These are phyloP conservation scores for Mucor circinelloides DNA, from an alignment of 371 early-diverging fungal species.

Conservation along the genomic window DNA sequence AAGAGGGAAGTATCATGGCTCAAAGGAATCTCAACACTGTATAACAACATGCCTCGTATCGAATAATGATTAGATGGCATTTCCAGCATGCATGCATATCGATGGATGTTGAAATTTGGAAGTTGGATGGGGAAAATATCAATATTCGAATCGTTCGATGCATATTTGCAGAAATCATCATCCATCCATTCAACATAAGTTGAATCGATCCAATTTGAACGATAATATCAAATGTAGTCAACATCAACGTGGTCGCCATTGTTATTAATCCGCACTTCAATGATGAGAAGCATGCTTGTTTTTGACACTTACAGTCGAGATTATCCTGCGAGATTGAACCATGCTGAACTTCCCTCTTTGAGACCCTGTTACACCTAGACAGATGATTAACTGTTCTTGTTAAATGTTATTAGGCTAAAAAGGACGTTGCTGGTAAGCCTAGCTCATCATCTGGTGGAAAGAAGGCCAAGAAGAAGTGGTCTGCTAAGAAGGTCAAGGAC, in stretches of 20 bases:
- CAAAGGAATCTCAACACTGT: background rate
- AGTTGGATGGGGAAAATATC: background rate
- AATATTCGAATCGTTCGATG: background rate
- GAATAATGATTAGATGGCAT: background rate
- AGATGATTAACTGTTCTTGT: background rate
- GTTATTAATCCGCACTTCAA: too few species aligned
- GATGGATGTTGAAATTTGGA: background rate
- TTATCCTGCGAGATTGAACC: background rate
- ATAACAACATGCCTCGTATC: background rate
- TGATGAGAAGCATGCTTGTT: background rate
- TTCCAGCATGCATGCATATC: background rate
- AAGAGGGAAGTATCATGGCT: background rate
- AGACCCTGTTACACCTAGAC: background rate
- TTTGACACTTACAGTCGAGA: too few species aligned
- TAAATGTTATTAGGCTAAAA: conserved; percentile 51
- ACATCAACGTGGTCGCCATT: background rate
- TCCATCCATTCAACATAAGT: background rate
- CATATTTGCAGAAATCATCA: background rate
- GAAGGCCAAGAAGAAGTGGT: conserved; percentile 96
- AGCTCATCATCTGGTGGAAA: conserved; percentile 80
- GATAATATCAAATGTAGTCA: background rate
- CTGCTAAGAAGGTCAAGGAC: conserved; percentile 95
- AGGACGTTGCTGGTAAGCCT: conserved; percentile 72
- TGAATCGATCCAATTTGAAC: background rate
- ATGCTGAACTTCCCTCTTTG: background rate